Evolutionary conservation across 179 eudicot genomes (phyloP).

Genomic region (Spergularia azorica): DNA sequence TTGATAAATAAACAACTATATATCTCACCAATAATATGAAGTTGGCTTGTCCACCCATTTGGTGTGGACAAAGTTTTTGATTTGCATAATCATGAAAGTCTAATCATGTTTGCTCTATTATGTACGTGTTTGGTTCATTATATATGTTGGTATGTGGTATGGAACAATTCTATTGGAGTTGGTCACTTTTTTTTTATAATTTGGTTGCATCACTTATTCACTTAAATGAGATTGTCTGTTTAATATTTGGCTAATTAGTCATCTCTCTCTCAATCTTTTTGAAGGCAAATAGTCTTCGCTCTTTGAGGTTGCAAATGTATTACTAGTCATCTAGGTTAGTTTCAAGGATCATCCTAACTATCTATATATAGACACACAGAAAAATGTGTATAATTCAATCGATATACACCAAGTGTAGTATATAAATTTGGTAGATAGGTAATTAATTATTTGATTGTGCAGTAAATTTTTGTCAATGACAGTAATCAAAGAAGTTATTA

Average conservation of each 20-base stretch:
- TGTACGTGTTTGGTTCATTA: not conserved
- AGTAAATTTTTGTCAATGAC: too few species aligned
- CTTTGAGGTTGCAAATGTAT: too few species aligned
- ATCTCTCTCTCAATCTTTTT: too few species aligned
- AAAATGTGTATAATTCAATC: too few species aligned
- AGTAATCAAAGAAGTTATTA: too few species aligned
- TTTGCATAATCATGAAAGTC: not conserved
- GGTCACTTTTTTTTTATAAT: not conserved
- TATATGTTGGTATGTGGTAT: slow-evolving; percentile 1
- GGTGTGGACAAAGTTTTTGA: not conserved
- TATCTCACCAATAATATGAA: slow-evolving; percentile 1
- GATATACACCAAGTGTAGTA: too few species aligned
- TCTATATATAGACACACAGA: too few species aligned
- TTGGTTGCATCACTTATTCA: not conserved
- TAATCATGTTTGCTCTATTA: slow-evolving; percentile 5
- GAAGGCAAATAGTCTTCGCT: too few species aligned
- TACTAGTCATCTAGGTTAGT: too few species aligned
- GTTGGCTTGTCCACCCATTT: slow-evolving; percentile 15
- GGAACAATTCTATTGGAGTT: not conserved
- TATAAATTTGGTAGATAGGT: too few species aligned
- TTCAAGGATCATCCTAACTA: too few species aligned
- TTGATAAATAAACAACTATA: not conserved
- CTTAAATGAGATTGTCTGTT: not conserved
- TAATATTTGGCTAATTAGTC: not conserved
- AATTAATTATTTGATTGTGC: too few species aligned